Base-by-base conservation (phyloP, 495 filamentous ascomycete species). In the Parathielavia appendiculata region DNA sequence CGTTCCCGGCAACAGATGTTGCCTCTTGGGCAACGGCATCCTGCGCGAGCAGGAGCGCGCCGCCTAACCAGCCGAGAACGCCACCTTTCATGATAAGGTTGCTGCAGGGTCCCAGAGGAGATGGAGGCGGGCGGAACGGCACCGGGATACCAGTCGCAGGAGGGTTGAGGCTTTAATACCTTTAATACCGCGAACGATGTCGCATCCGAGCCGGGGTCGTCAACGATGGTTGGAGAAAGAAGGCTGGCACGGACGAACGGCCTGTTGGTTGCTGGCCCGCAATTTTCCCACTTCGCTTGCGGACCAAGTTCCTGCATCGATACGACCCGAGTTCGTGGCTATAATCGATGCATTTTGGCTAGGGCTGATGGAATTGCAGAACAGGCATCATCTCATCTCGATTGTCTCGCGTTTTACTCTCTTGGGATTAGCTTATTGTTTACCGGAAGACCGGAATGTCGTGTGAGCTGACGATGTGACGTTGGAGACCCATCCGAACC, bases 41-140 rank as follows among this genome's bases (percentile, higher is more conserved):
- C n/a, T 59, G 58, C 17, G 45, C 43, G 12, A 58, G 48, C 38
- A 67, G 59, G n/a, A 65, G 50, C 38, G 63, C 54, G 47, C 53
- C 41, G 26, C 44, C 23, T n/a, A 67, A 40, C 11, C 63, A 22
- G 43, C 54, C 44, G 32, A 57, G 26, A n/a, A 65, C 36, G 13
- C 26, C n/a, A 8, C 22, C 48, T 60, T 22, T 61, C 65, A 67
- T 67, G 36, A 40, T 57, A 57, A 13, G 17, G 30, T n/a, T 55
- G 51, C 11, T 39, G 3, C 1, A 16, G 20, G 44, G 22, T 30
- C 32, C 48, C 17, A 39, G 36, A 22, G n/a, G 35, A 34, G 38
- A 23, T 11, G 32, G 39, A 23, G 14, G 58, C 26, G 26, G 26
- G 26, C 26, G 26, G 26, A 6, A 36, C 12, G 38, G 9, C 20